phyloP scores from a whole-genome alignment of 108 stramenopile species.

The Conticribra weissflogii region DNA sequence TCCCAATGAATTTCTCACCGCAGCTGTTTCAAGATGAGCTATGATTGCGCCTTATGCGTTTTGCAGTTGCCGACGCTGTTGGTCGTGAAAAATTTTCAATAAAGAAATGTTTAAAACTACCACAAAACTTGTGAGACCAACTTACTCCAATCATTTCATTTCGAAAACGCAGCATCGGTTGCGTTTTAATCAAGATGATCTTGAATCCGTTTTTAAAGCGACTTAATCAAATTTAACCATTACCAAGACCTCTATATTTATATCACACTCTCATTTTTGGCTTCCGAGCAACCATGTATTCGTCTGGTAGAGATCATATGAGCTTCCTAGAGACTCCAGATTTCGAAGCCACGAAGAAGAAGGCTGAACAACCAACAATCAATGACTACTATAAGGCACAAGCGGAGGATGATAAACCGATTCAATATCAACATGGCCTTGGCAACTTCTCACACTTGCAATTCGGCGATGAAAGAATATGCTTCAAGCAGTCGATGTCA shows the following conservation, averaged over 20 bases:
- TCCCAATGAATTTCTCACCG: slow-evolving; percentile 60
- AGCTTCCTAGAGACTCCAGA: slow-evolving; percentile 46
- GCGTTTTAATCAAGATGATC: background rate
- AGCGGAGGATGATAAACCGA: slow-evolving; percentile 45
- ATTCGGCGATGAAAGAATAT: slow-evolving; percentile 71
- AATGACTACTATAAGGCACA: slow-evolving; percentile 60
- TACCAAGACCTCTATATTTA: too few species aligned
- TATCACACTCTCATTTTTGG: too few species aligned
- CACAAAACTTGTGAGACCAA: background rate
- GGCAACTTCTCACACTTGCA: slow-evolving; percentile 62
- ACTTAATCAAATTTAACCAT: too few species aligned
- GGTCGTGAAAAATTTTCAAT: too few species aligned
- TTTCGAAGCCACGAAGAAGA: slow-evolving; percentile 51
- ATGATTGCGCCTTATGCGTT: background rate
- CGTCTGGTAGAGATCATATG: slow-evolving; percentile 6
- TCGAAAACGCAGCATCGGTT: background rate
- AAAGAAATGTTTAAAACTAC: too few species aligned
- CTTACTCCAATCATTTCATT: background rate
- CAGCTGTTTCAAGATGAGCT: slow-evolving; percentile 11
- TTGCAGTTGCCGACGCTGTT: too few species aligned
- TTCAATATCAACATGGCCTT: slow-evolving; percentile 65
- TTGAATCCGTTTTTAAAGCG: background rate
- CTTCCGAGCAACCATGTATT: slow-evolving; percentile 10
- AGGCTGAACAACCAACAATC: slow-evolving; percentile 58
- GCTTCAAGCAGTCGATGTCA: slow-evolving; percentile 64